These are phyloP conservation scores for Suillus fuscotomentosus DNA, from an alignment of 768 basidiomycete species.

Conservation along the genomic window DNA sequence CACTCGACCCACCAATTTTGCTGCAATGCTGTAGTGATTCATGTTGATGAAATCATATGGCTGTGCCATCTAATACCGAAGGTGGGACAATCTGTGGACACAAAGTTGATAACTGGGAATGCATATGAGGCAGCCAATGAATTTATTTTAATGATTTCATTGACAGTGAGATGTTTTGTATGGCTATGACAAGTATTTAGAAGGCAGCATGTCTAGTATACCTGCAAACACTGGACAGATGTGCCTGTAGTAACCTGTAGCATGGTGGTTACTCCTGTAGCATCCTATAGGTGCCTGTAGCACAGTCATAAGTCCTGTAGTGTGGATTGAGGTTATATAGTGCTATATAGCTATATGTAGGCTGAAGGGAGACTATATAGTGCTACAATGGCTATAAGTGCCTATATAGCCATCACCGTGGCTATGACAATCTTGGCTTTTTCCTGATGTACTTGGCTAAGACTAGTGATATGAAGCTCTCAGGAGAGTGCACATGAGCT, in stretches of 20 bases:
- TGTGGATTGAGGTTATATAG: too few species aligned
- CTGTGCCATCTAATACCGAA: slow-evolving; percentile 9
- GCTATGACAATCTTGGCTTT: too few species aligned
- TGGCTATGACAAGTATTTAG: background rate
- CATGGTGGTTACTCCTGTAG: too few species aligned
- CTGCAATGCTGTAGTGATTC: background rate
- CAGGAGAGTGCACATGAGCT: too few species aligned
- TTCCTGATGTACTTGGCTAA: too few species aligned
- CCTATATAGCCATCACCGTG: too few species aligned
- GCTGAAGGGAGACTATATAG: too few species aligned
- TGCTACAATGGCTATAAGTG: too few species aligned
- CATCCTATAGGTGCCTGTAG: background rate
- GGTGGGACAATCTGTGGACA: slow-evolving; percentile 17
- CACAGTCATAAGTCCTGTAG: background rate
- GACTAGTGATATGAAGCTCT: too few species aligned
- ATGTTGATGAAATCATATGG: background rate
- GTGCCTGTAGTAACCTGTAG: background rate
- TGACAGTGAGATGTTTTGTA: background rate
- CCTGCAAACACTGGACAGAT: background rate
- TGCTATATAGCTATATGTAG: too few species aligned
- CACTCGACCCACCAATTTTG: background rate
- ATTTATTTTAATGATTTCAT: slow-evolving; percentile 9
- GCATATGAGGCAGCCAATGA: background rate
- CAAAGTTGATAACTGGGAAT: slow-evolving; percentile 2
- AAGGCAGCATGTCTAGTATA: too few species aligned